Conservation (phyloP, 306 rosid genomes). For the Argentina anserina region DNA sequence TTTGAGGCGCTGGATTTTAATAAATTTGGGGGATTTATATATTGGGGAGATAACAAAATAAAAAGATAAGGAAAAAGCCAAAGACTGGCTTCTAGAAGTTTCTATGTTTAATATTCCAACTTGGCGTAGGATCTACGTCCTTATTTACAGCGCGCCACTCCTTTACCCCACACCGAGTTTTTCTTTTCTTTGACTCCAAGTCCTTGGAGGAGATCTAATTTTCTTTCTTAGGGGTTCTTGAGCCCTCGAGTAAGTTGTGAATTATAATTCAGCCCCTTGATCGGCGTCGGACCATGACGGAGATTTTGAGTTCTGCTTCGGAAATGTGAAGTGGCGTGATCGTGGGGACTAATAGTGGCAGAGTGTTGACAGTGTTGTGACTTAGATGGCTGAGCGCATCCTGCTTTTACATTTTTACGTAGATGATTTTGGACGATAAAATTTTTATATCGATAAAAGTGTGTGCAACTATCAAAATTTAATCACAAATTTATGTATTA, state of each 20-base stretch:
- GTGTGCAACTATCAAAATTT: too few species aligned
- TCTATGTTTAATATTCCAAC: slow-evolving; percentile 23
- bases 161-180: background rate
- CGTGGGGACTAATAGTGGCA: too few species aligned
- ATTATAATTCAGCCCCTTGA: too few species aligned
- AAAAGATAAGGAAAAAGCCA: background rate
- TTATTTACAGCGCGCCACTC: background rate
- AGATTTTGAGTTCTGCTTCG: too few species aligned
- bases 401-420: too few species aligned
- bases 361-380: too few species aligned
- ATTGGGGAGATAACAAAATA: background rate
- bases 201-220: background rate
- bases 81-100: slow-evolving; percentile 39
- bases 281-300: too few species aligned
- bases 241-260: background rate
- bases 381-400: too few species aligned
- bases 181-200: background rate
- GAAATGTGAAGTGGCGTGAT: too few species aligned
- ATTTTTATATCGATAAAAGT: too few species aligned
- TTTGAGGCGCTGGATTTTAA: background rate
- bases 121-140: slow-evolving; percentile 42
- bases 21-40: background rate
- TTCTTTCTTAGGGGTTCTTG: background rate
- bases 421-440: too few species aligned
- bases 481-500: too few species aligned